phyloP scores from a whole-genome alignment of 768 basidiomycete genomes.

The Rhodosporidiobolus sp. region DNA sequence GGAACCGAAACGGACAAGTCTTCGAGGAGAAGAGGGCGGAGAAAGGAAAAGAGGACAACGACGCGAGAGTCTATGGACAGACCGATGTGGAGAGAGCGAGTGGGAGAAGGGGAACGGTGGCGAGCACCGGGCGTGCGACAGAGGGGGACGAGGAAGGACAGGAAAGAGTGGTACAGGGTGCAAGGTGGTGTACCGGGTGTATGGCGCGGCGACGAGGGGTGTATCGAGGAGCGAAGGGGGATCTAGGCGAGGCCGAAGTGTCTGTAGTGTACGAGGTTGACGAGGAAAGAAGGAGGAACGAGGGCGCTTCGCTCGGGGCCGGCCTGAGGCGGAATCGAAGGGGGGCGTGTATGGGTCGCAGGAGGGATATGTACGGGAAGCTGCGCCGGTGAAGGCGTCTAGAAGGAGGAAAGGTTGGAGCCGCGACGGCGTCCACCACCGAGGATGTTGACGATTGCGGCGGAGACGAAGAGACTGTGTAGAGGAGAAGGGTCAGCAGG shows the following conservation, averaged over 20 bases:
- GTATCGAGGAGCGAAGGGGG: not conserved
- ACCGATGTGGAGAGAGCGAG: not conserved
- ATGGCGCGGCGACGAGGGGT: too few species aligned
- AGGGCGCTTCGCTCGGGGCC: not conserved
- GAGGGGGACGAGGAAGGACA: not conserved
- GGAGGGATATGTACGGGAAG: not conserved
- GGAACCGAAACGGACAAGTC: too few species aligned
- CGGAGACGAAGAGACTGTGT: constrained; percentile 68
- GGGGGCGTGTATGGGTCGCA: not conserved
- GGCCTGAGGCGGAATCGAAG: not conserved
- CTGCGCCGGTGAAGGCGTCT: constrained; percentile 1
- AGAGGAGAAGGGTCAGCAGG: constrained; percentile 67
- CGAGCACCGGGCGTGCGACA: not conserved
- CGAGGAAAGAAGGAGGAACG: not conserved
- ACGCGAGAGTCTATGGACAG: not conserved
- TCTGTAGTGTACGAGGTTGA: not conserved
- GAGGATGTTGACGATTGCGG: constrained; percentile 52
- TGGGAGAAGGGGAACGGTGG: not conserved
- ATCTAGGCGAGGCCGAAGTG: not conserved
- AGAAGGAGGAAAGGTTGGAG: constrained; percentile 52
- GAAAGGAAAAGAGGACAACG: not conserved
- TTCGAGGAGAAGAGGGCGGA: not conserved
- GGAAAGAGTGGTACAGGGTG: too few species aligned
- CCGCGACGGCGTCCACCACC: constrained; percentile 51
- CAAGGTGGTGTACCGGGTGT: not conserved